phyloP scores from a whole-genome alignment of 192 early-diverging fungal species.

The Kickxella alabastrina region DNA sequence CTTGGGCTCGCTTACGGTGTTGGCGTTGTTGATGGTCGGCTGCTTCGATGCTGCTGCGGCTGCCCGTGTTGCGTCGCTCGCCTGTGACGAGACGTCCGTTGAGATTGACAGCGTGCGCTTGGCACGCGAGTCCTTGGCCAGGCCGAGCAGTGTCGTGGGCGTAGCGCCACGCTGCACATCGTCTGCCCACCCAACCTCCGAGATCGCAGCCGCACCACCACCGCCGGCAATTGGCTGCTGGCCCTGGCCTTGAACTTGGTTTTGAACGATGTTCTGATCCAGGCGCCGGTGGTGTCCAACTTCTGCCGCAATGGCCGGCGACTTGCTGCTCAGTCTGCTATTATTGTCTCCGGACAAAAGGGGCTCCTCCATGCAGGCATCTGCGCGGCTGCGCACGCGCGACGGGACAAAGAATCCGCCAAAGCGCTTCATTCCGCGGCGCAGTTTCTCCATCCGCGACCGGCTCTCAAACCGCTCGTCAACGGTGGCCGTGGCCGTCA shows the following conservation, averaged over 20 bases:
- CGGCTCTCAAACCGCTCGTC: constrained; percentile 43
- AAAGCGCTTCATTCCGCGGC: constrained; percentile 42
- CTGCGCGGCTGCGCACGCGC: not conserved
- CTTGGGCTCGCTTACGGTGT: not conserved
- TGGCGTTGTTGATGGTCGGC: constrained; percentile 4
- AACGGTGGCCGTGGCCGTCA: constrained; percentile 12
- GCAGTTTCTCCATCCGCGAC: constrained; percentile 20
- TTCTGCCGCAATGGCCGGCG: not conserved
- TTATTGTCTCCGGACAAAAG: too few species aligned
- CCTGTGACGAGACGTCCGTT: constrained; percentile 15
- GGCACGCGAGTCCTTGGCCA: not conserved
- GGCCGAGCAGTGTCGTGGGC: not conserved
- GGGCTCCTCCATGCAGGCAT: too few species aligned
- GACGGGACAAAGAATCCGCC: constrained; percentile 23
- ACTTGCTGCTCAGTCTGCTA: not conserved
- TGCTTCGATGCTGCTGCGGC: constrained; percentile 13
- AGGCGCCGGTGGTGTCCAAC: not conserved
- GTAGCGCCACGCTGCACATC: not conserved
- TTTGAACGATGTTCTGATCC: too few species aligned
- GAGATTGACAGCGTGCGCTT: not conserved
- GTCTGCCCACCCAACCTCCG: not conserved
- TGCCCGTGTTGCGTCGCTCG: constrained; percentile 12
- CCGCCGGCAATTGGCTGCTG: not conserved
- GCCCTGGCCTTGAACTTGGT: too few species aligned
- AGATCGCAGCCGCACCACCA: not conserved